phyloP scores from a whole-genome alignment of 108 stramenopile genomes.

The Conticribra weissflogii region DNA sequence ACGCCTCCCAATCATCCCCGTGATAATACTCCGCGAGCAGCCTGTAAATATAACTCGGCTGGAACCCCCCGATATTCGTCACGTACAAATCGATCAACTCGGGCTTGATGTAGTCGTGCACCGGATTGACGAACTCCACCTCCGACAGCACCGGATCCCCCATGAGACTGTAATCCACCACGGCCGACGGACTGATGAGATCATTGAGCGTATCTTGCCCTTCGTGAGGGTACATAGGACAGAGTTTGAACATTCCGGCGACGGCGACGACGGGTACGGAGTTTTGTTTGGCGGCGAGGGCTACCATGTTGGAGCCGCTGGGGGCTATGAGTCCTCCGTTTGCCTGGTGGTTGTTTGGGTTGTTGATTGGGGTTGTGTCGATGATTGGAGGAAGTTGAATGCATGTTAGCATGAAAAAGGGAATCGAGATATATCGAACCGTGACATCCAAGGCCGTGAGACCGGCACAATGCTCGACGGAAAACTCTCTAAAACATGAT shows the following conservation, averaged over 20 bases:
- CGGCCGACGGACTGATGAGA: constrained; percentile 73
- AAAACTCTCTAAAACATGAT: no score
- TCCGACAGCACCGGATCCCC: constrained; percentile 56
- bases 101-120: constrained; percentile 95
- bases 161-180: constrained; percentile 69
- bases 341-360: no score
- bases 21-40: constrained; percentile 95
- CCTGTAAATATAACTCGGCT: constrained; percentile 95
- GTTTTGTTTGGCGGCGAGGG: constrained; percentile 92
- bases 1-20: constrained; percentile 87
- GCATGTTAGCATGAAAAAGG: no score
- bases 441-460: no score
- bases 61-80: constrained; percentile 95
- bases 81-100: constrained; percentile 91
- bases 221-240: constrained; percentile 97
- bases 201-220: constrained; percentile 94
- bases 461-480: no score
- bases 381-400: no score
- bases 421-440: no score
- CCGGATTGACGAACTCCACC: constrained; percentile 92
- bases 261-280: constrained; percentile 93
- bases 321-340: constrained; percentile 95
- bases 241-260: constrained; percentile 96
- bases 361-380: no score
- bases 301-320: constrained; percentile 90